Evolutionary conservation across 2,329 filamentous ascomycete genomes (phyloP), one percentile per base, ranked within the genome.

Genomic region (Talaromyces sp.): DNA sequence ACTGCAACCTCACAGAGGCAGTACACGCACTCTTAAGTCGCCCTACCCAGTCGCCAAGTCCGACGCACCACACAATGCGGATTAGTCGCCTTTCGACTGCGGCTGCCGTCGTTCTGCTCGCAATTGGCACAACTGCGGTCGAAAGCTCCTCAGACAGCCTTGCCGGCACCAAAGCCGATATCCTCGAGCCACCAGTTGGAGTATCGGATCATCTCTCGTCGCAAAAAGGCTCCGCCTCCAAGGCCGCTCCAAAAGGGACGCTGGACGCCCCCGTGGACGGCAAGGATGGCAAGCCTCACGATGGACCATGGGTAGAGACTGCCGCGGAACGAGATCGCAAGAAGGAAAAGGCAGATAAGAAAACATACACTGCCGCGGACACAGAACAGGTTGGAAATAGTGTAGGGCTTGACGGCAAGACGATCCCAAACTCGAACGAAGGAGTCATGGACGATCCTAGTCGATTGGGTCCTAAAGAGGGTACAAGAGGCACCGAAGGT

Each of bases 401-500:
- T 65, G 61, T 75, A 70, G 88, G 70, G 72, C 79, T 65, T n/a
- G 75, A 76, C 64, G 78, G 78, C 10, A 72, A 74, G 40, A 63
- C 71, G 45, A 82, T 86, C 29, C 83, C 85, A 2, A 79, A 84
- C 67, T 84, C 82, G 40, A 85, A 87, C 67, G 85, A 96, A 75
- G 92, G 93, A 47, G 92, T 97, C 66, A 97, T 97, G 94, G 91
- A 96, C 74, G 93, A 97, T 77, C 91, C 90, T 68, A 86, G 91
- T 74, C 84, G 92, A 69, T 80, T 85, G 43, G 85, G 86, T 47
- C 92, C 93, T 4, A 93, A 93, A 75, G 86, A 93, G 75, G 94
- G 93, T 56, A 96, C 92, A 1, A 91, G 90, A 3, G 94, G 94
- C 45, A 96, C 91, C 1, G 91, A 93, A 74, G 93, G 93, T 13